Conservation (phyloP, 805 yeast species). For the Myxozyma geophila region DNA sequence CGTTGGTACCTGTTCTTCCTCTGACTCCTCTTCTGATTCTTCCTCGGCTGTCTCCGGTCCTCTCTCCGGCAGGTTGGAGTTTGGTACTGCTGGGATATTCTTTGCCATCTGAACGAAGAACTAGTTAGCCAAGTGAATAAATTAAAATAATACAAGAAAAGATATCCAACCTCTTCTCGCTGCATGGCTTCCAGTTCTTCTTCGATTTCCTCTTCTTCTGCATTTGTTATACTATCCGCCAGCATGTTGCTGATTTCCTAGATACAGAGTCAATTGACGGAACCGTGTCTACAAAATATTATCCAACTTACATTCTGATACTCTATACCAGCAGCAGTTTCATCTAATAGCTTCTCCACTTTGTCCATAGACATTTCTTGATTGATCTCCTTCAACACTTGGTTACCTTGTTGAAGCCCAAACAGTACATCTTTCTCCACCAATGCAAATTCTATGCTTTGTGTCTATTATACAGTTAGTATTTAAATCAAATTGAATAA, state of each 20-base stretch:
- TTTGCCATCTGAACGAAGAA: slow-evolving; percentile 21
- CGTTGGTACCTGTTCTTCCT: slow-evolving; percentile 34
- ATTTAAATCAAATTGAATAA: slow-evolving; percentile 42
- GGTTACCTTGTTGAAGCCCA: slow-evolving; percentile 81
- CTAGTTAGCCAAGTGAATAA: background rate
- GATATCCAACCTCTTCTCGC: slow-evolving; percentile 37
- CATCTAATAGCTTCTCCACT: slow-evolving; percentile 84
- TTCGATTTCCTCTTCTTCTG: slow-evolving; percentile 46
- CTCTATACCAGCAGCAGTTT: slow-evolving; percentile 76
- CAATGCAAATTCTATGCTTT: slow-evolving; percentile 77
- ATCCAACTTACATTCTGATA: slow-evolving; percentile 63
- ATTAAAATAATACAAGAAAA: slow-evolving; percentile 30
- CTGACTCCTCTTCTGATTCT: slow-evolving; percentile 35
- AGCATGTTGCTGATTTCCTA: slow-evolving; percentile 48
- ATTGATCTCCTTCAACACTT: slow-evolving; percentile 74
- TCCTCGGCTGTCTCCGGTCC: slow-evolving; percentile 37
- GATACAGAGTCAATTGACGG: background rate
- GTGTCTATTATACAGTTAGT: slow-evolving; percentile 29
- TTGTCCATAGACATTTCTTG: slow-evolving; percentile 74
- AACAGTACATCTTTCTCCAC: slow-evolving; percentile 82
- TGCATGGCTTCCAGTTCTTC: slow-evolving; percentile 43
- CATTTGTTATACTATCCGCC: slow-evolving; percentile 45
- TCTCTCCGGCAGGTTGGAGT: slow-evolving; percentile 31
- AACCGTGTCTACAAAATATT: slow-evolving; percentile 6
- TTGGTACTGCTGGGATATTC: slow-evolving; percentile 25